Evolutionary conservation across 78 protist genomes (phyloP).

Genomic region (Dictyostelium brefeldianum): DNA sequence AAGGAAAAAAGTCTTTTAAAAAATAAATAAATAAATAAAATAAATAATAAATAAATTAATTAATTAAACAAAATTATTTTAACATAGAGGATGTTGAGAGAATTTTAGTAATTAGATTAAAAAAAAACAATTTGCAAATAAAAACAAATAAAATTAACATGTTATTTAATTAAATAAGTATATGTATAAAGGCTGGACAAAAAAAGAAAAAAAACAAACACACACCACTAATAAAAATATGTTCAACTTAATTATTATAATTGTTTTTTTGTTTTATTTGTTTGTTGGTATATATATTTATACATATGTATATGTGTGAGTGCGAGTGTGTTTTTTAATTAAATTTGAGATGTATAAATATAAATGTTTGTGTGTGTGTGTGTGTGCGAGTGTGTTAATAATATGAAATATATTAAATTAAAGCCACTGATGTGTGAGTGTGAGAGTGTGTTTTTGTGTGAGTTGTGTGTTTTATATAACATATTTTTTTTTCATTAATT

Average conservation of each 20-base stretch:
- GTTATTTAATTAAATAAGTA: not conserved
- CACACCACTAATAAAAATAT: not conserved
- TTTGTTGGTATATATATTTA: not conserved
- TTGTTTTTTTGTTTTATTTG: conserved; percentile 1
- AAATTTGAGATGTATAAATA: too few relatives aligned
- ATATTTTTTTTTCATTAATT: too few relatives aligned
- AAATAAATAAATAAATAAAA: conserved; percentile 21
- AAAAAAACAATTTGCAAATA: not conserved
- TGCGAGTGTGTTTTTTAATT: not conserved
- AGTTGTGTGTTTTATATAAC: too few relatives aligned
- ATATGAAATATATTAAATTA: too few relatives aligned
- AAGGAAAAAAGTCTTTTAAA: not conserved
- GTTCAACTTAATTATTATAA: conserved; percentile 17
- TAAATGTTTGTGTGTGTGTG: too few relatives aligned
- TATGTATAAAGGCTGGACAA: not conserved
- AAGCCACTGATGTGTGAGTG: too few relatives aligned
- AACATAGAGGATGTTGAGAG: not conserved
- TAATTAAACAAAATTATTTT: not conserved
- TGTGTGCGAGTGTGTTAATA: too few relatives aligned
- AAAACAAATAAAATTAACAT: not conserved
- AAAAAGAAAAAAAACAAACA: not conserved
- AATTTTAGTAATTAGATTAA: conserved; percentile 20
- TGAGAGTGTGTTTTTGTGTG: too few relatives aligned
- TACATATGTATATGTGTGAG: not conserved
- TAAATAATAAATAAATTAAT: not conserved